Evolutionary conservation across 306 rosid genomes (phyloP).

Genomic region (Casuarina equisetifolia): DNA sequence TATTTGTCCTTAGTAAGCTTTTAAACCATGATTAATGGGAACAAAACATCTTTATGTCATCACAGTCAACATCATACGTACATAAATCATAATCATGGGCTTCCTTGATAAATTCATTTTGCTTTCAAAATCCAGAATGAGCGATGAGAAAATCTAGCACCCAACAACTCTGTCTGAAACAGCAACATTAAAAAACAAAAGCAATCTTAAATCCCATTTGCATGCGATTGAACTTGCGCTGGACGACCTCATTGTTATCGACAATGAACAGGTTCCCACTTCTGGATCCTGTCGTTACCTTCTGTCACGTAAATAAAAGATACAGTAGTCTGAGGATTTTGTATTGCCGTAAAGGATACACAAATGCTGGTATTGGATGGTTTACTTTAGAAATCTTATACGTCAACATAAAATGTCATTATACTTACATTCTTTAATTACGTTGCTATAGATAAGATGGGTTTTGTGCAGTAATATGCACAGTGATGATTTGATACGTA

Average conservation of each 20-base stretch:
- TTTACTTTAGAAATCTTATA: not conserved
- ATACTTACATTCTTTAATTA: not conserved
- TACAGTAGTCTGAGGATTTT: not conserved
- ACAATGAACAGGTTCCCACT: too few species aligned
- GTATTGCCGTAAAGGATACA: not conserved
- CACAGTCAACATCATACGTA: conserved; percentile 37
- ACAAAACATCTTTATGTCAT: conserved; percentile 41
- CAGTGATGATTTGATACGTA: not conserved
- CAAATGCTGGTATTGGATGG: not conserved
- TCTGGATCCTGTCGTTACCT: too few species aligned
- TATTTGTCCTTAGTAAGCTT: conserved; percentile 32
- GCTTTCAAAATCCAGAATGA: not conserved
- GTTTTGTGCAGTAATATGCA: too few species aligned
- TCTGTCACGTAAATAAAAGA: not conserved
- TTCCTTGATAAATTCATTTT: not conserved
- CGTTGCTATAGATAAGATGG: not conserved
- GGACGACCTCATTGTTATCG: too few species aligned
- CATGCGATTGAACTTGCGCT: too few species aligned
- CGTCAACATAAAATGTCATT: not conserved
- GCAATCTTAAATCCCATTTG: too few species aligned
- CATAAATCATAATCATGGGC: not conserved
- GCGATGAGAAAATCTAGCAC: not conserved
- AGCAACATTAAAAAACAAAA: not conserved
- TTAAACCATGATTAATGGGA: conserved; percentile 26
- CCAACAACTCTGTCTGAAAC: not conserved